A percentile compares a stretch with the other conserved stretches of the same genome.
These are phyloP conservation scores for Neonectria coccinea DNA, from an alignment of 2,329 filamentous ascomycete species.

Conservation along the genomic window DNA sequence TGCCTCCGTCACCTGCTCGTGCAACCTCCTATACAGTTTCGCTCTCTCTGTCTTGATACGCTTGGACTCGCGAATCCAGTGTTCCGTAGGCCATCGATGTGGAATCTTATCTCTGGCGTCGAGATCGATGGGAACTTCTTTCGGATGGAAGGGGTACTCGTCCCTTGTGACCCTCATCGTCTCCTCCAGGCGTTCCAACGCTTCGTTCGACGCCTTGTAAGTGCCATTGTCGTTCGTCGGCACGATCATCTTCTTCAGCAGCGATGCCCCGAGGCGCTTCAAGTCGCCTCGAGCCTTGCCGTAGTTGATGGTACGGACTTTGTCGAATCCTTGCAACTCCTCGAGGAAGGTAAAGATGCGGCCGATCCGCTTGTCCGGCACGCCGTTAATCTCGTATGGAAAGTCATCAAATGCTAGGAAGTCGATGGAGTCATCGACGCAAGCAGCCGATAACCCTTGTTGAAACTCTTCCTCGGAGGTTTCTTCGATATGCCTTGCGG, in stretches of 20 bases:
- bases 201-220: background rate
- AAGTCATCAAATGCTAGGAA: constrained; percentile 36
- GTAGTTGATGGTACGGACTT: background rate
- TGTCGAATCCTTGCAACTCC: constrained; percentile 34
- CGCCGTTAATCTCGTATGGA: constrained; percentile 9
- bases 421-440: constrained; percentile 21
- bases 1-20: background rate
- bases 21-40: constrained; percentile 4
- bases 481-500: background rate
- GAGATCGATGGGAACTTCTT: constrained; percentile 26
- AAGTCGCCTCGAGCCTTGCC: constrained; percentile 39
- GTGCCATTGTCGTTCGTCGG: constrained; percentile 18
- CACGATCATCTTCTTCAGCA: constrained; percentile 31
- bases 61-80: constrained; percentile 1
- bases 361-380: constrained; percentile 29
- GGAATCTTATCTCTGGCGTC: background rate
- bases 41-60: constrained; percentile 1
- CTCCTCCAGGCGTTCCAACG: constrained; percentile 20
- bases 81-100: background rate
- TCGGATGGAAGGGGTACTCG: constrained; percentile 22
- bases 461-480: background rate
- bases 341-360: constrained; percentile 39
- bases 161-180: constrained; percentile 26
- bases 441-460: background rate
- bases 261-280: constrained; percentile 41